phyloP scores from a whole-genome alignment of 192 early-diverging fungal genomes.

The Pilaira anomala region DNA sequence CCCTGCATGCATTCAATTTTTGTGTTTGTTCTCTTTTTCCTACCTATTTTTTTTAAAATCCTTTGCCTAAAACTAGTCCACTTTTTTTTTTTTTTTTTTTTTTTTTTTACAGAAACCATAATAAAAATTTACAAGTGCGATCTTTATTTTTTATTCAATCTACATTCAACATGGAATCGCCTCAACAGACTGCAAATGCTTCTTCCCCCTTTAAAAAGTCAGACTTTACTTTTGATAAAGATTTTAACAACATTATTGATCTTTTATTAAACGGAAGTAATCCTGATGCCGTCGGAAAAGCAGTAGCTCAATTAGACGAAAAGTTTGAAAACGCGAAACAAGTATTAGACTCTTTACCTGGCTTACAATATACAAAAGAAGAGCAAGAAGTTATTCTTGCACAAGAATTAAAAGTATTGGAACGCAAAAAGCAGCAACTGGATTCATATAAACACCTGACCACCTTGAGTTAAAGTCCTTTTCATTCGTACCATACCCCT shows the following conservation, averaged over 20 bases:
- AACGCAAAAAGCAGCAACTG: constrained; percentile 21
- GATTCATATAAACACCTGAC: neutral
- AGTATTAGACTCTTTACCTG: constrained; percentile 32
- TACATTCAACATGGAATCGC: no score
- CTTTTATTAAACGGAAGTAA: constrained; percentile 25
- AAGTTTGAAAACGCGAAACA: constrained; percentile 27
- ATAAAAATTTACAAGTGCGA: no score
- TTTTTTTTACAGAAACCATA: no score
- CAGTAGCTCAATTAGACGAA: constrained; percentile 31
- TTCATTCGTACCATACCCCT: no score
- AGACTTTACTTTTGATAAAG: constrained; percentile 30
- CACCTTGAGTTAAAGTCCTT: no score
- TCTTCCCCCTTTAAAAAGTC: constrained; percentile 17
- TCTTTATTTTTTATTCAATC: no score
- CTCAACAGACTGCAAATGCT: neutral
- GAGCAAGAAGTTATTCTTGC: constrained; percentile 31
- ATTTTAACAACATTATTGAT: constrained; percentile 26
- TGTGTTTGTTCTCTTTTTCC: no score
- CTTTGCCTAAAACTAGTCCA: no score
- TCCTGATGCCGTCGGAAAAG: constrained; percentile 28
- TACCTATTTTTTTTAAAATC: no score
- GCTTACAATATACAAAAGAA: constrained; percentile 30
- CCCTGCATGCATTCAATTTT: no score
- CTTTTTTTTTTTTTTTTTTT: no score
- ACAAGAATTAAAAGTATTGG: constrained; percentile 22